A percentile compares a stretch with the other conserved stretches of the same genome.
Conservation (phyloP, 208 protist genomes). For the Crithidia brevicula region DNA sequence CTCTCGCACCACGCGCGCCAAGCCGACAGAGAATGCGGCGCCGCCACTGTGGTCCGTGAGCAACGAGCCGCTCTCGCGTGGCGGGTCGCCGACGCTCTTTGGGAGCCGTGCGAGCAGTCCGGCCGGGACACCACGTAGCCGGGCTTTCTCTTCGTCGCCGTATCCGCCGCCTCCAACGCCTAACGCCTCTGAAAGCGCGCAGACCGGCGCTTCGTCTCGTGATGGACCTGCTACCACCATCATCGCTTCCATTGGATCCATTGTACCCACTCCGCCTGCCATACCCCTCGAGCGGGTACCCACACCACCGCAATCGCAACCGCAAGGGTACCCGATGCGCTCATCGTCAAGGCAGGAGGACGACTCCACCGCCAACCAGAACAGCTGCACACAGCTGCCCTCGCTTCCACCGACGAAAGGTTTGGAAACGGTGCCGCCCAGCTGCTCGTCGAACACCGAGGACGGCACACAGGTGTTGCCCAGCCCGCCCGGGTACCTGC, state of each 20-base stretch:
- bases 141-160: too few relatives aligned
- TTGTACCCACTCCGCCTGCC: not conserved
- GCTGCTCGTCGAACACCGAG: not conserved
- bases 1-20: not conserved
- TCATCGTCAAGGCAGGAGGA: not conserved
- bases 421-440: not conserved
- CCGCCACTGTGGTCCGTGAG: not conserved
- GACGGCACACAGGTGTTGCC: not conserved
- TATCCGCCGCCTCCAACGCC: too few relatives aligned
- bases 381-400: slow-evolving; percentile 4
- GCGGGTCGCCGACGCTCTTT: not conserved
- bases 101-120: not conserved
- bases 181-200: too few relatives aligned
- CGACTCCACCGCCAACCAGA: not conserved
- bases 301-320: not conserved
- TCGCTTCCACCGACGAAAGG: not conserved
- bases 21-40: not conserved
- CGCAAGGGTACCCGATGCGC: not conserved
- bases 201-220: not conserved
- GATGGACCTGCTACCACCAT: not conserved
- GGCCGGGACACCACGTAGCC: too few relatives aligned
- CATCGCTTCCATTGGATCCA: too few relatives aligned
- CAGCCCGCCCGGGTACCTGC: not conserved
- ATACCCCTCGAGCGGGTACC: not conserved
- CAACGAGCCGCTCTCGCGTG: not conserved